phyloP scores from a whole-genome alignment of 805 yeast genomes.

The Lachancea cidri region DNA sequence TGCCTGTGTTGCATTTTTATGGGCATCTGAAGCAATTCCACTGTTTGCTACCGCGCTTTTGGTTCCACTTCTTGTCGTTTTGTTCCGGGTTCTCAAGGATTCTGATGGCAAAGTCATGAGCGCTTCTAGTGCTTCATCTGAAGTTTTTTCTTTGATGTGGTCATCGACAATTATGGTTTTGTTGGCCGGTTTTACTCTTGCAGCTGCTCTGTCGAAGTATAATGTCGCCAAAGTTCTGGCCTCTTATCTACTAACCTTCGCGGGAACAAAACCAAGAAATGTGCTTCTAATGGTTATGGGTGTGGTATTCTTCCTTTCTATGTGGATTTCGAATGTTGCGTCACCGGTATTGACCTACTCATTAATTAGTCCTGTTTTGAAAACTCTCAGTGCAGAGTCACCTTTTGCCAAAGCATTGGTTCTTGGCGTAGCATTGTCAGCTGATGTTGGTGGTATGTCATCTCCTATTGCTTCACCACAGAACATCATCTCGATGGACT shows the following conservation, averaged over 20 bases:
- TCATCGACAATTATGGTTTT: conserved; percentile 84
- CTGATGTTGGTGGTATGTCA: conserved; percentile 93
- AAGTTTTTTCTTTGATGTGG: conserved; percentile 85
- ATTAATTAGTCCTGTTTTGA: conserved; percentile 76
- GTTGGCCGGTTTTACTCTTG: conserved; percentile 88
- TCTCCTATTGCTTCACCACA: conserved; percentile 97
- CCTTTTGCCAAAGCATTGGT: conserved; percentile 80
- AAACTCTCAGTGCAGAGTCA: conserved; percentile 71
- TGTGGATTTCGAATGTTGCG: conserved; percentile 97
- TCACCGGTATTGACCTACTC: conserved; percentile 91
- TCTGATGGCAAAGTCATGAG: conserved; percentile 48
- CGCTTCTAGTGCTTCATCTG: conserved; percentile 62
- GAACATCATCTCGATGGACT: conserved; percentile 82
- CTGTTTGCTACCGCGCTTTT: conserved; percentile 83
- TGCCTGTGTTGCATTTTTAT: conserved; percentile 61
- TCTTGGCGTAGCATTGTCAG: conserved; percentile 85
- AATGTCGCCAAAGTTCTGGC: conserved; percentile 86
- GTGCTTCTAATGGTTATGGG: conserved; percentile 76
- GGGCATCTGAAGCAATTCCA: conserved; percentile 97
- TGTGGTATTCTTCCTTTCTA: conserved; percentile 77
- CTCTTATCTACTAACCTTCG: conserved; percentile 69
- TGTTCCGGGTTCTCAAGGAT: conserved; percentile 57
- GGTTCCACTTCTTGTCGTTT: conserved; percentile 74
- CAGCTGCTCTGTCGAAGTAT: conserved; percentile 89
- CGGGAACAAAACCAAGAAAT: conserved; percentile 78